phyloP scores from a whole-genome alignment of 257 asterid species.

The Solanum phureja region DNA sequence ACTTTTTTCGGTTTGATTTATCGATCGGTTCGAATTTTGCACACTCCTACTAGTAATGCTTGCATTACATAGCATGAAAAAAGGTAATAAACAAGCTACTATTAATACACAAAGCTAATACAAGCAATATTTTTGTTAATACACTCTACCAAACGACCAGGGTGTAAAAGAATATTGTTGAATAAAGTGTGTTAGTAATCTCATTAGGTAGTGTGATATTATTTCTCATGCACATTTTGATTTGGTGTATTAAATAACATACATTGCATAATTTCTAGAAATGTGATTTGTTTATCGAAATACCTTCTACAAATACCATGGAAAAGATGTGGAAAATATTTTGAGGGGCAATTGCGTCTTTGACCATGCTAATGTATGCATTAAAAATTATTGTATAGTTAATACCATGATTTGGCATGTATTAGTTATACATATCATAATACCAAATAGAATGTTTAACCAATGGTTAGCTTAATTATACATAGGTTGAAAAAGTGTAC shows the following conservation, averaged over 20 bases:
- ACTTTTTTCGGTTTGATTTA: too few species aligned
- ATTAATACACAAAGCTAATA: too few species aligned
- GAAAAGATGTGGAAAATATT: not conserved
- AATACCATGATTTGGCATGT: not conserved
- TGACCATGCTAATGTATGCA: not conserved
- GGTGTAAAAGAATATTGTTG: too few species aligned
- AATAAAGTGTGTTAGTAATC: not conserved
- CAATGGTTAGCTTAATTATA: not conserved
- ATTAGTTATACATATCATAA: not conserved
- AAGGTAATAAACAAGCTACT: too few species aligned
- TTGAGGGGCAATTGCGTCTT: not conserved
- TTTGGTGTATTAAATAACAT: not conserved
- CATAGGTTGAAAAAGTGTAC: not conserved
- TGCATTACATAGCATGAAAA: too few species aligned
- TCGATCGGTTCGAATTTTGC: too few species aligned
- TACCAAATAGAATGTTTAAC: not conserved
- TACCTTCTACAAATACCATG: not conserved
- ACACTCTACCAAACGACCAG: too few species aligned
- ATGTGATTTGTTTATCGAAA: not conserved
- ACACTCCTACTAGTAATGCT: too few species aligned
- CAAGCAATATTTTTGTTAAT: too few species aligned
- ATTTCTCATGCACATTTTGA: not conserved
- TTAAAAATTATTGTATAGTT: not conserved
- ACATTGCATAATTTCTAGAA: not conserved
- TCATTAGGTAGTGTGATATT: not conserved